These are phyloP conservation scores for Adansonia grandidieri DNA, from an alignment of 441 rosid species.

Conservation along the genomic window DNA sequence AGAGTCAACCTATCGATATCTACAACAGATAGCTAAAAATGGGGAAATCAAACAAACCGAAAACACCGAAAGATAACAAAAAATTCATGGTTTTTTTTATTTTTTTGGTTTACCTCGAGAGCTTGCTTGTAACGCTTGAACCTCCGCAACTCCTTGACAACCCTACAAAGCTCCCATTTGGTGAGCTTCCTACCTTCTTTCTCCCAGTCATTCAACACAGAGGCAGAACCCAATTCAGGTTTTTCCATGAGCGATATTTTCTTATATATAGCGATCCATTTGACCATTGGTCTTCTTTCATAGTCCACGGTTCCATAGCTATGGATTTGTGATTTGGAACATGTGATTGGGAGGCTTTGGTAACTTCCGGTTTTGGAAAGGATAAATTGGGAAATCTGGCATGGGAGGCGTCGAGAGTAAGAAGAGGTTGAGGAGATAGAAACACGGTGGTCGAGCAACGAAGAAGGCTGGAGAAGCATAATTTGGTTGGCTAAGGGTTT, in stretches of 20 bases:
- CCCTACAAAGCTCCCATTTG: conserved; percentile 93
- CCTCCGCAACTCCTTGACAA: conserved; percentile 90
- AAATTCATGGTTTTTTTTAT: not conserved
- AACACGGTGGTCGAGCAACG: conserved; percentile 49
- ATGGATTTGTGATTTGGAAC: conserved; percentile 72
- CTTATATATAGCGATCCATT: conserved; percentile 80
- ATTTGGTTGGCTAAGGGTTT: conserved; percentile 19
- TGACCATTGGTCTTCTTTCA: conserved; percentile 76
- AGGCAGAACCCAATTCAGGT: conserved; percentile 73
- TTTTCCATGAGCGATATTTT: conserved; percentile 76
- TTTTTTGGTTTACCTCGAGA: conserved; percentile 62
- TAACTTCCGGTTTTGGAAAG: conserved; percentile 32
- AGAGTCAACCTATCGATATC: not conserved
- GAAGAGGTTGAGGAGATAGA: conserved; percentile 54
- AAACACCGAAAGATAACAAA: not conserved
- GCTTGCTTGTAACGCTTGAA: conserved; percentile 75
- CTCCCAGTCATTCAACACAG: conserved; percentile 75
- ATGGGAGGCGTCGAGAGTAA: conserved; percentile 42
- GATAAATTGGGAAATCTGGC: conserved; percentile 28
- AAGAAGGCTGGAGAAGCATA: conserved; percentile 56
- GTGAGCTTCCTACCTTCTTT: conserved; percentile 67
- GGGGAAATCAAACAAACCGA: not conserved
- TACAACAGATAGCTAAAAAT: not conserved
- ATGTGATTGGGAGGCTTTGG: conserved; percentile 43
- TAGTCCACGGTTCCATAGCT: conserved; percentile 77